These are phyloP conservation scores for Diaporthe aspalathi DNA, from an alignment of 2,329 filamentous ascomycete species.

Conservation along the genomic window DNA sequence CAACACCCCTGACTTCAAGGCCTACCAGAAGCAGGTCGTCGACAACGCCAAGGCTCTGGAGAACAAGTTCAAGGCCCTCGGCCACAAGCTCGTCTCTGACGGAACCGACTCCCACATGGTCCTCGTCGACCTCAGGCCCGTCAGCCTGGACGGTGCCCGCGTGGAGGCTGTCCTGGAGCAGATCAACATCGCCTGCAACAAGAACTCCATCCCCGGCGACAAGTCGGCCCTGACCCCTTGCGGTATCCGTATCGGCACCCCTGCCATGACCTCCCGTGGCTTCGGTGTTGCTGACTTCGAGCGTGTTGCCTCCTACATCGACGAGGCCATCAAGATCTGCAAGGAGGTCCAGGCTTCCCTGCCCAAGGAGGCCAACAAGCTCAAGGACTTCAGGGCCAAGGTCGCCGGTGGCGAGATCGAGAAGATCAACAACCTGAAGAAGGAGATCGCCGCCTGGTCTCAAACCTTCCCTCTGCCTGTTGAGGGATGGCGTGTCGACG, in stretches of 20 bases:
- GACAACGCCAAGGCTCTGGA: conserved; percentile 94
- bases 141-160: conserved; percentile 89
- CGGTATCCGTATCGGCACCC: conserved; percentile 95
- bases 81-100: conserved; percentile 94
- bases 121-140: conserved; percentile 89
- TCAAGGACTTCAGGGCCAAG: conserved; percentile 99
- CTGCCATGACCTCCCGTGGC: conserved; percentile 96
- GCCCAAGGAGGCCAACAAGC: conserved; percentile 98
- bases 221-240: conserved; percentile 95
- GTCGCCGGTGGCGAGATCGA: conserved; percentile 81
- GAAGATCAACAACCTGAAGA: conserved; percentile 86
- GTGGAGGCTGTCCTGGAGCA: conserved; percentile 96
- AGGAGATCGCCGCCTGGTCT: conserved; percentile 91
- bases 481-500: conserved; percentile 74
- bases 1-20: conserved; percentile 87
- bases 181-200: conserved; percentile 99
- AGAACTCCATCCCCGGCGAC: conserved; percentile 98
- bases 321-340: conserved; percentile 87
- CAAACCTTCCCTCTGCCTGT: conserved; percentile 92
- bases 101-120: conserved; percentile 99
- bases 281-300: conserved; percentile 94
- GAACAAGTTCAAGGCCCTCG: conserved; percentile 83
- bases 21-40: conserved; percentile 93
- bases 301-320: conserved; percentile 89
- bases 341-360: conserved; percentile 86